Base-by-base conservation (phyloP, 2,329 filamentous ascomycete genomes). In the Neospermospora avenae region DNA sequence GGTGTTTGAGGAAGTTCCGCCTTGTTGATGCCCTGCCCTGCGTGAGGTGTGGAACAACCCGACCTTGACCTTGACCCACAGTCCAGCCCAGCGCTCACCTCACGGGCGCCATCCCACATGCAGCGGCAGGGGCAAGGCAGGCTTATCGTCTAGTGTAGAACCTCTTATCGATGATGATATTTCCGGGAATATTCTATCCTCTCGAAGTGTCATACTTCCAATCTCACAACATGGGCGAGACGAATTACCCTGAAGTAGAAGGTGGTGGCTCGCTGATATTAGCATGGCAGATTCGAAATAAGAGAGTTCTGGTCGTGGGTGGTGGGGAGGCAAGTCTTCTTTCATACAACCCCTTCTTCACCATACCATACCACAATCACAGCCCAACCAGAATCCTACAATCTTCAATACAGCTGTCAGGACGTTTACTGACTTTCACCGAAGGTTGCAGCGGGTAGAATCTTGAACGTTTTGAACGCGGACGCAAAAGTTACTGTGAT, bases 251-350 rank as follows among this genome's bases (percentile, higher is more conserved):
- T 59, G 81, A 88, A 65, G 84, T 98, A 28, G 87, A 97, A 76
- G 90, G 91, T 59, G 93, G 93, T 55, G 95, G 93, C 61, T 98
- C 93, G 63, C 78, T 99, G 66, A 95, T 99, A 65, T 80, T 99
- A 55, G 95, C 95, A 72, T 99, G 93, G 93, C 95, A 98, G 78
- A 87, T 96, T 70, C 89, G 86, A 72, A 87, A 88, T 74, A 97
- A 96, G 76, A 85, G 86, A 65, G 88, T 98, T 16, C 78, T 99
- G n/a, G 90, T 99, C 4, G 85, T 99, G 7, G 95, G 95, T 65
- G 95, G 95, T 69, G 95, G 95, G 75, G 93, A 98, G 82, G 93
- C 96, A 78, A 64, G 67, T 31, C 11, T 6, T 31, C 28, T 31
- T 31, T 10, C 28, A 31, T 31, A 6, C 11, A 31, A 31, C 11